Evolutionary conservation across 2,329 filamentous ascomycete genomes (phyloP).

Genomic region (Neodidymelliopsis sp.): DNA sequence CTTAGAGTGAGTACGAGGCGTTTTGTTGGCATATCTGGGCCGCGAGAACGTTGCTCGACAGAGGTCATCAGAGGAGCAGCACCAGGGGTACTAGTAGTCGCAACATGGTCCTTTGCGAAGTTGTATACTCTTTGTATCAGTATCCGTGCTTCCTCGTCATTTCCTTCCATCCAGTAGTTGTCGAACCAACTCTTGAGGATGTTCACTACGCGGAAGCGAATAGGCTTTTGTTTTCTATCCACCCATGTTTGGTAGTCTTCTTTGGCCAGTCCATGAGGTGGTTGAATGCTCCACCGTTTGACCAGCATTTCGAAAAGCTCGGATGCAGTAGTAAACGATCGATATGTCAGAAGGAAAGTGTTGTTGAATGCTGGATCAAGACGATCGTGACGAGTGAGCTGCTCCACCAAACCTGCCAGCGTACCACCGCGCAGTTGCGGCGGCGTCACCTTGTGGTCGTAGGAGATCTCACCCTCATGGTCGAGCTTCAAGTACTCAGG

Average conservation of each 20-base stretch:
- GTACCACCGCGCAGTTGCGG: conserved; percentile 88
- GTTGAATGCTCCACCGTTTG: conserved; percentile 89
- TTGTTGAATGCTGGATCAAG: conserved; percentile 96
- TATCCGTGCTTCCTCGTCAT: conserved; percentile 81
- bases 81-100: conserved; percentile 90
- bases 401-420: conserved; percentile 86
- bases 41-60: conserved; percentile 85
- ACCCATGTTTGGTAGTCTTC: conserved; percentile 86
- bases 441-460: conserved; percentile 80
- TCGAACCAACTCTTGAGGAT: conserved; percentile 99
- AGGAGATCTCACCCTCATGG: conserved; percentile 86
- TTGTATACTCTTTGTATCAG: conserved; percentile 87
- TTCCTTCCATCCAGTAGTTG: conserved; percentile 98
- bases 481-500: conserved; percentile 87
- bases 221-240: conserved; percentile 93
- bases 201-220: conserved; percentile 94
- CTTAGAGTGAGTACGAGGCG: conserved; percentile 86
- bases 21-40: conserved; percentile 86
- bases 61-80: conserved; percentile 84
- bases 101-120: conserved; percentile 91
- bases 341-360: conserved; percentile 95
- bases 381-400: conserved; percentile 94
- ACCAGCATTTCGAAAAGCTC: conserved; percentile 94
- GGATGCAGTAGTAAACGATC: conserved; percentile 88
- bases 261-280: conserved; percentile 78